phyloP scores from a whole-genome alignment of 345 rosid genomes.

The Bruguiera gymnorhiza region DNA sequence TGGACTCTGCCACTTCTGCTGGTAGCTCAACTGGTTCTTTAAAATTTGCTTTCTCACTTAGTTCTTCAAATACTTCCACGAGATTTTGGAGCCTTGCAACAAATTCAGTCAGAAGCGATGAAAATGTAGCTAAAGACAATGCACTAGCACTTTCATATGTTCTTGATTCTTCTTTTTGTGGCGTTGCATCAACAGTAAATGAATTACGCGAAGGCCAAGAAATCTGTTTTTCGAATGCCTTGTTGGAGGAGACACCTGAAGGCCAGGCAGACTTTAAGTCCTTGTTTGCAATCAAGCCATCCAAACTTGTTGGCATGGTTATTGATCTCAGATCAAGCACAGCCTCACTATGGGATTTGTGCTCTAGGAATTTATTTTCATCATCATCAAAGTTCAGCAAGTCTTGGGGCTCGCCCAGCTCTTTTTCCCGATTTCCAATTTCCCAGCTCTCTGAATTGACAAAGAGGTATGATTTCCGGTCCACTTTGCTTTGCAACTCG shows the following conservation, averaged over 20 bases:
- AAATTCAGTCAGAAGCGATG: conserved; percentile 78
- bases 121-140: conserved; percentile 81
- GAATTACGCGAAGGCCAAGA: conserved; percentile 55
- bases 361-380: conserved; percentile 37
- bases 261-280: conserved; percentile 19
- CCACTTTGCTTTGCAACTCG: conserved; percentile 67
- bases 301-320: conserved; percentile 28
- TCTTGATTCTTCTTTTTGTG: conserved; percentile 47
- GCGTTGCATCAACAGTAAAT: conserved; percentile 23
- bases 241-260: conserved; percentile 20
- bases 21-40: conserved; percentile 50
- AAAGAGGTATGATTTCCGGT: conserved; percentile 75
- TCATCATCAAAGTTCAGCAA: conserved; percentile 45
- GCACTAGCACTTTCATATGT: conserved; percentile 87
- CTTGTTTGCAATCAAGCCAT: background rate
- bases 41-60: conserved; percentile 64
- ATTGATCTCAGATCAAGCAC: conserved; percentile 53
- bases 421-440: conserved; percentile 57
- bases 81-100: conserved; percentile 81
- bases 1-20: conserved; percentile 12
- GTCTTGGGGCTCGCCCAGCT: conserved; percentile 46
- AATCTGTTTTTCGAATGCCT: conserved; percentile 45
- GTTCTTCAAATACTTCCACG: conserved; percentile 59
- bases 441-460: conserved; percentile 89
- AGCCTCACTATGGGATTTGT: conserved; percentile 74